Base-by-base conservation (phyloP, 2,329 filamentous ascomycete genomes). In the Diaporthe caulivora region DNA sequence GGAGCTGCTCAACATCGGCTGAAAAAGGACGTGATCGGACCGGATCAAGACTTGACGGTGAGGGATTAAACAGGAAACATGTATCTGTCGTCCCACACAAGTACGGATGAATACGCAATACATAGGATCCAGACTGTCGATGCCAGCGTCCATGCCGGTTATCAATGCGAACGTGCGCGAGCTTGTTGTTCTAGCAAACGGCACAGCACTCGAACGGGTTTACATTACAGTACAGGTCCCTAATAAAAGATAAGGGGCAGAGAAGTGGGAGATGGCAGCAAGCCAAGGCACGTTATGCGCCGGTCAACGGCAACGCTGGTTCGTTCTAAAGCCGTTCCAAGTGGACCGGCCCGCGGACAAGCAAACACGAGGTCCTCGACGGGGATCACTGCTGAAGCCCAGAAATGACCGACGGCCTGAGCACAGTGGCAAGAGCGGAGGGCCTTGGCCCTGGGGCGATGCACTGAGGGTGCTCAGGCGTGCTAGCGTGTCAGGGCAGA, bases 321-420 rank as follows among this genome's bases (percentile, higher is more conserved):
- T n/a, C n/a, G n/a, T n/a, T n/a, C n/a, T n/a, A n/a, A 9, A 5
- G 9, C 5, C 37, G 37, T 40, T 18, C 51, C n/a, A 31, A 31
- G 31, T 26, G 37, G n/a, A 51, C 29, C 37, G 44, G 29, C 17
- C 29, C 44, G 40, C 24, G 17, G 58, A 47, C 40, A 62, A 17
- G 44, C n/a, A 31, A 65, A 65, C 62, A 65, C 62, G 44, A 51
- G 42, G 26, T 37, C 6, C 34, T 17, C 60, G 31, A 51, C 62
- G 62, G 26, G 62, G 62, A 65, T 65, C 29, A 40, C 13, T 65
- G 62, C 62, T 65, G 44, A 44, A 65, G 62, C 26, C 62, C 10
- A n/a, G n/a, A 21, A 65, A 34, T 47, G 62, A 40, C n/a, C 9
- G 24, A 37, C 44, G 62, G 44, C 44, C 44, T 37, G 62, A 65